Conservation (phyloP, 352 stramenopile genomes). For the Globisporangium nodosum region DNA sequence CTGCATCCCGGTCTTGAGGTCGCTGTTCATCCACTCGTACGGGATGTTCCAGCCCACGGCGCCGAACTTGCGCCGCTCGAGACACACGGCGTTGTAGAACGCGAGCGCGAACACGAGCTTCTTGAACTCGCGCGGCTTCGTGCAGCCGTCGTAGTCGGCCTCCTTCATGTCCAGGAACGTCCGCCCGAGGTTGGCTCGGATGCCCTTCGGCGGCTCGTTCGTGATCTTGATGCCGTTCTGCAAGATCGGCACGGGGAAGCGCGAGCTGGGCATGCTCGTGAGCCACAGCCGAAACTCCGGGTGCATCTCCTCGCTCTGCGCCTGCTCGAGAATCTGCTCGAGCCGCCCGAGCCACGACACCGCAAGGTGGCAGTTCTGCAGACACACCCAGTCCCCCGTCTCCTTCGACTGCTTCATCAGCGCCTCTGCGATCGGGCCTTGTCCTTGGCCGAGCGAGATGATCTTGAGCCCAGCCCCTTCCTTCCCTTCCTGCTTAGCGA, state of each 20-base stretch:
- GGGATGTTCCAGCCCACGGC: constrained; percentile 95
- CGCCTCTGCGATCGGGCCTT: constrained; percentile 89
- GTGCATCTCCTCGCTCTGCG: constrained; percentile 62
- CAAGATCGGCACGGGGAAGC: constrained; percentile 91
- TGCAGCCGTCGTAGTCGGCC: constrained; percentile 81
- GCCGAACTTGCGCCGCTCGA: constrained; percentile 93
- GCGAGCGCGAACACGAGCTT: constrained; percentile 89
- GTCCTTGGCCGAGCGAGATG: constrained; percentile 92
- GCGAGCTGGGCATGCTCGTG: constrained; percentile 89
- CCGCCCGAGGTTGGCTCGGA: constrained; percentile 90
- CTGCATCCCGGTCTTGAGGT: constrained; percentile 93
- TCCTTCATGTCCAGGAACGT: constrained; percentile 93
- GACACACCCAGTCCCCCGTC: constrained; percentile 92
- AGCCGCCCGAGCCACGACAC: constrained; percentile 88
- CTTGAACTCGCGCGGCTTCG: constrained; percentile 88
- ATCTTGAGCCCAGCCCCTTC: constrained; percentile 85
- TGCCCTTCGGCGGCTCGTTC: constrained; percentile 90
- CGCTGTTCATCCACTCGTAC: constrained; percentile 96
- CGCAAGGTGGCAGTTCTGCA: constrained; percentile 94
- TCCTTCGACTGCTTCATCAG: constrained; percentile 88
- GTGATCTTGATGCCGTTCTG: constrained; percentile 96
- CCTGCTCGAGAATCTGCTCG: constrained; percentile 86
- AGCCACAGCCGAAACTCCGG: constrained; percentile 91
- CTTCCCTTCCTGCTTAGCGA: constrained; percentile 89
- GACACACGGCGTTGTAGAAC: constrained; percentile 94